Conservation (phyloP, 768 basidiomycete species). For the Rubroboletus pulcherrimus region DNA sequence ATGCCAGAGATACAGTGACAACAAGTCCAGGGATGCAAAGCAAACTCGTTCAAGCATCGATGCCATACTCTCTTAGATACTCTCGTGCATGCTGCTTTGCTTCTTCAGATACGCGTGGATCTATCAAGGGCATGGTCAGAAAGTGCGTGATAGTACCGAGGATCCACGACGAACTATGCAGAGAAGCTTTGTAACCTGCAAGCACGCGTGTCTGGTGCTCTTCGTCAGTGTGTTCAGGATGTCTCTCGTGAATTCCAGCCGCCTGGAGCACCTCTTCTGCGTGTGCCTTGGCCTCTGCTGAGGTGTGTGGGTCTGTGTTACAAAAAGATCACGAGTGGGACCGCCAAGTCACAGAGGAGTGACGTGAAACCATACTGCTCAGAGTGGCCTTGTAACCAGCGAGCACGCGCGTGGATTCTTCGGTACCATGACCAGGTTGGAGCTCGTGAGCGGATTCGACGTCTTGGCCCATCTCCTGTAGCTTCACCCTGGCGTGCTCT, state of each 20-base stretch:
- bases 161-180: slow-evolving; percentile 38
- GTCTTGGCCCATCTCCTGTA: slow-evolving; percentile 38
- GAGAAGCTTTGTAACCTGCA: slow-evolving; percentile 55
- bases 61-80: slow-evolving; percentile 33
- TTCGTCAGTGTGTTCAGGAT: slow-evolving; percentile 30
- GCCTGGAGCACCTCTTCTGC: slow-evolving; percentile 52
- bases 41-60: slow-evolving; percentile 8
- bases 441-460: slow-evolving; percentile 1
- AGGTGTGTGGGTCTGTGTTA: slow-evolving; percentile 38
- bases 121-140: slow-evolving; percentile 23
- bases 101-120: slow-evolving; percentile 43
- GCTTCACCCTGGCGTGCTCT: slow-evolving; percentile 41
- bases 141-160: not conserved
- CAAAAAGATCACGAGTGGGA: not conserved
- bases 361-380: slow-evolving; percentile 29
- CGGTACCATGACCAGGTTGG: not conserved
- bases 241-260: slow-evolving; percentile 36
- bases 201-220: slow-evolving; percentile 46
- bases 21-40: not conserved
- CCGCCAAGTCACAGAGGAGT: too few species aligned
- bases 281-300: slow-evolving; percentile 48
- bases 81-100: slow-evolving; percentile 48
- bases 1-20: not conserved
- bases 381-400: slow-evolving; percentile 52
- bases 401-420: slow-evolving; percentile 25